These are phyloP conservation scores for Cladosporium halotolerans DNA, from an alignment of 2,329 filamentous ascomycete genomes.

Conservation along the genomic window DNA sequence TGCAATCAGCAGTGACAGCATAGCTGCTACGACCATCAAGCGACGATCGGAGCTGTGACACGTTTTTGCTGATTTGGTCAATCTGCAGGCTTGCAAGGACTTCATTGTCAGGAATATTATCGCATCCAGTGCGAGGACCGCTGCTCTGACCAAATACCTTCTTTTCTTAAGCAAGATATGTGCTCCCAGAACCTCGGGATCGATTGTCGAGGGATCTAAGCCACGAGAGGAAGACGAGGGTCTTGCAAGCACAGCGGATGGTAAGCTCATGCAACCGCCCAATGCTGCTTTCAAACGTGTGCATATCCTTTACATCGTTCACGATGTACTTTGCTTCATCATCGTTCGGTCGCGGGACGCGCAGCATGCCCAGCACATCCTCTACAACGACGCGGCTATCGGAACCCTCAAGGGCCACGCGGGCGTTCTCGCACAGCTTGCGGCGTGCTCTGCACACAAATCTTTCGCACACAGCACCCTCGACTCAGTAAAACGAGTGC, in stretches of 20 bases:
- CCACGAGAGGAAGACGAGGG: conserved; percentile 14
- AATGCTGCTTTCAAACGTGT: conserved; percentile 18
- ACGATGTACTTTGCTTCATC: conserved; percentile 15
- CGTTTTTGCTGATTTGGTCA: neutral
- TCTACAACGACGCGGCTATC: neutral
- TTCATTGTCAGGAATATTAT: conserved; percentile 18
- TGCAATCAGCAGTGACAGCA: too few species aligned
- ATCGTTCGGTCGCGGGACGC: neutral
- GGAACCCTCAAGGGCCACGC: conserved; percentile 8
- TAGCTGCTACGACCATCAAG: too few species aligned
- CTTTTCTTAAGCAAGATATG: conserved; percentile 14
- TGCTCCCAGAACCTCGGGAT: conserved; percentile 4
- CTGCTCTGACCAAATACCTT: conserved; percentile 17
- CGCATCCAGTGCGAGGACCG: conserved; percentile 10
- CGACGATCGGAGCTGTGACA: too few species aligned
- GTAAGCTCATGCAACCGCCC: conserved; percentile 15
- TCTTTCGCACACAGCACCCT: neutral
- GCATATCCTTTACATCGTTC: conserved; percentile 19
- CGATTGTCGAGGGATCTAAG: conserved; percentile 1
- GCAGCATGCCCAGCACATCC: neutral
- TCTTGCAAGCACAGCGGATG: conserved; percentile 10
- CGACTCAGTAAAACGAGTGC: neutral
- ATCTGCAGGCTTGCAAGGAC: conserved; percentile 15
- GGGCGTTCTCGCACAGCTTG: conserved; percentile 11
- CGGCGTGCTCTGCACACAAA: conserved; percentile 1